Evolutionary conservation across 805 yeast species (phyloP), one percentile per base, ranked within the genome.

Genomic region (Myxozyma geophila): DNA sequence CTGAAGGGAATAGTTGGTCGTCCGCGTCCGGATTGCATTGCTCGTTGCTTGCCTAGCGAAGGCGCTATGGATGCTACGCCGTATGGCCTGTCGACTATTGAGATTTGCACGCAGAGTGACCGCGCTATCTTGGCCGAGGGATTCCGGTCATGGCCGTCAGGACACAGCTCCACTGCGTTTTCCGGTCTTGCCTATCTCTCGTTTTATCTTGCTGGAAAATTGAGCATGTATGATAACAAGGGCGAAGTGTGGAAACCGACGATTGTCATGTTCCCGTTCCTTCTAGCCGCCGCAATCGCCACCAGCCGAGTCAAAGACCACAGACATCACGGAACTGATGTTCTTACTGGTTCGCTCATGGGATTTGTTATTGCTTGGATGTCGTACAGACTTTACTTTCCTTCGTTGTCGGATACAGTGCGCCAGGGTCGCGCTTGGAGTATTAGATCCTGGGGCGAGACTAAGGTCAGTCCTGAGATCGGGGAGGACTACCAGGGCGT

Each of bases 251-350:
- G 72, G 69, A 68, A 71, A 59, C 48, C 68, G 2, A 36, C 71
- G 1, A 5, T 71, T 6, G 66, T 72, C 13, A 61, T 67, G 61
- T 54, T 70, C 10, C 80, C 81, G n/a, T 28, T 73, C 0, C 70
- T 90, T 5, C 81, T 88, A 7, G 97, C 98, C 0, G 72, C 83
- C 0, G 80, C 87, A 67, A 86, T 93, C 69, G 98, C 98, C 0
- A 75, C 90, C 51, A 85, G 95, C 46, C 83, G 99, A 71, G 90
- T 97, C 0, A 88, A 89, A 71, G 99, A 93, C 76, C 92, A 92
- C 76, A 82, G 98, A 74, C 99, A 93, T 73, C 98, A 93, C 76
- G 91, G 90, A 73, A 79, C 89, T 17, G 99, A 93, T 75, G 88
- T 95, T 0, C 70, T 88, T 1, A 72, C 87, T 15, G 99, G 99